phyloP scores from a whole-genome alignment of 306 rosid genomes.

The Trifolium dubium region DNA sequence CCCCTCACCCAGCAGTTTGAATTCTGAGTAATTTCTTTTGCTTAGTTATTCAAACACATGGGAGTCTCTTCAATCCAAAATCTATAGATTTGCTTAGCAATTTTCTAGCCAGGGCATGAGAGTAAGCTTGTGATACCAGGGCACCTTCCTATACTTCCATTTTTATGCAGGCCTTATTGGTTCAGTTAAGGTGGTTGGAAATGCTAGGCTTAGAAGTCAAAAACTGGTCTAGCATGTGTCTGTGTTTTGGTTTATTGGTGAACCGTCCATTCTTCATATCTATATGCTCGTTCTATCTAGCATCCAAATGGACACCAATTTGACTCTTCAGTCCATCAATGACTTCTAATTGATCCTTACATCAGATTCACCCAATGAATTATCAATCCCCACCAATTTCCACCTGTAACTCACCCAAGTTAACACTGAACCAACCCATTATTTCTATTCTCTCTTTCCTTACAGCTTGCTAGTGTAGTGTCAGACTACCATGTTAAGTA shows the following conservation, averaged over 20 bases:
- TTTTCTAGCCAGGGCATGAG: background rate
- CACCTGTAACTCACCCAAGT: background rate
- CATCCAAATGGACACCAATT: background rate
- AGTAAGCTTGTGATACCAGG: slow-evolving; percentile 5
- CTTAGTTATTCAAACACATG: slow-evolving; percentile 20
- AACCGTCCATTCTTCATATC: slow-evolving; percentile 10
- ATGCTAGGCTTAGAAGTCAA: slow-evolving; percentile 13
- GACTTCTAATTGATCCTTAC: slow-evolving; percentile 7
- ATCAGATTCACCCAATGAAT: slow-evolving; percentile 10
- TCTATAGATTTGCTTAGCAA: slow-evolving; percentile 10
- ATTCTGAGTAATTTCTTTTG: slow-evolving; percentile 19
- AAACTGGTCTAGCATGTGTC: slow-evolving; percentile 23
- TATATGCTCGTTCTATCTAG: background rate
- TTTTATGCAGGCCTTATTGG: slow-evolving; percentile 15
- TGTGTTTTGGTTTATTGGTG: slow-evolving; percentile 16
- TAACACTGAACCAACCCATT: slow-evolving; percentile 5
- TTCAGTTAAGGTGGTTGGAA: slow-evolving; percentile 10
- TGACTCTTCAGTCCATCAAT: slow-evolving; percentile 23
- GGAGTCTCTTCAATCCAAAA: slow-evolving; percentile 30
- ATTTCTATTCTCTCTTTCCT: slow-evolving; percentile 14
- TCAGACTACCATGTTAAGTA: slow-evolving; percentile 25
- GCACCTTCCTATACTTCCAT: slow-evolving; percentile 20
- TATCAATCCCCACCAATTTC: slow-evolving; percentile 14
- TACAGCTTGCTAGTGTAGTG: slow-evolving; percentile 33
- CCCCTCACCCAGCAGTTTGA: slow-evolving; percentile 13